Evolutionary conservation across 495 filamentous ascomycete species (phyloP).

Genomic region (Aspergillus sparsus): DNA sequence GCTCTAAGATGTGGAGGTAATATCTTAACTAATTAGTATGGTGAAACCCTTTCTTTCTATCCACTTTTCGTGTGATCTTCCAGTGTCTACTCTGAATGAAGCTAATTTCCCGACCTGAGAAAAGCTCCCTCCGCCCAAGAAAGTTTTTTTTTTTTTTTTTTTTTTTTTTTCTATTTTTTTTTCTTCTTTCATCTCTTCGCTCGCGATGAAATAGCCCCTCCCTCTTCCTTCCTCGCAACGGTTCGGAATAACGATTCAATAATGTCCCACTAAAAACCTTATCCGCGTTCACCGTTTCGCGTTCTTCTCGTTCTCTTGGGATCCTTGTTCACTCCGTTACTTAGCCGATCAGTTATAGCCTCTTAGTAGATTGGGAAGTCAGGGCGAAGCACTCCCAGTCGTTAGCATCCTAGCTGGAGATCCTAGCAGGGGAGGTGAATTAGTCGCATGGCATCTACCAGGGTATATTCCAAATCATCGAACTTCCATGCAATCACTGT

Average conservation of each 20-base stretch:
- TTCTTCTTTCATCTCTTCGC: no score
- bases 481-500: neutral
- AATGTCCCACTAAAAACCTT: neutral
- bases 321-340: neutral
- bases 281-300: neutral
- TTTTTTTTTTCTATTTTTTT: no score
- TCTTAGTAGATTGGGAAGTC: neutral
- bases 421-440: neutral
- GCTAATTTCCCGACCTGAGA: no score
- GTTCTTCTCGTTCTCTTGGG: neutral
- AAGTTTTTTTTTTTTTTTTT: no score
- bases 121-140: no score
- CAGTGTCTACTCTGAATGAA: no score
- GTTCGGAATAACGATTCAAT: neutral
- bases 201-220: no score
- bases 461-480: constrained; percentile 6
- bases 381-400: neutral
- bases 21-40: no score
- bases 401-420: constrained; percentile 4
- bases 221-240: neutral
- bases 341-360: neutral
- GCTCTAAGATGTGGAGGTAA: no score
- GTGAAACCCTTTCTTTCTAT: no score
- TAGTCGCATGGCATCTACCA: neutral
- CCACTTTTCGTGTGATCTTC: no score